Conservation (phyloP, 2,329 filamentous ascomycete genomes). For the Hansfordia pulvinata region DNA sequence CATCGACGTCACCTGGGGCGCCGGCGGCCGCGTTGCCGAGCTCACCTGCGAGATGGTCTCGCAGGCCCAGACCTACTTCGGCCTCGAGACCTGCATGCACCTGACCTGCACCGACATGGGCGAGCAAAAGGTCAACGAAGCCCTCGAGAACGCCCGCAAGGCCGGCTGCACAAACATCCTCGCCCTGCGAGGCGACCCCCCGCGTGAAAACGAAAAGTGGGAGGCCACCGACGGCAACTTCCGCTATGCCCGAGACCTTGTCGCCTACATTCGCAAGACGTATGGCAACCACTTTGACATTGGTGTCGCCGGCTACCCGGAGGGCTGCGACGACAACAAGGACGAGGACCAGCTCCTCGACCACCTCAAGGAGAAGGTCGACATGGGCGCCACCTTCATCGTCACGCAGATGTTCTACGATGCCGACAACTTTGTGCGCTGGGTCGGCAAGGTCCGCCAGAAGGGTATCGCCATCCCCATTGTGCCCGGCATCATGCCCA, state of each 20-base stretch:
- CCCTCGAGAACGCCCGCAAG: slow-evolving; percentile 78
- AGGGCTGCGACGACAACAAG: slow-evolving; percentile 87
- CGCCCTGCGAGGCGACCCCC: slow-evolving; percentile 84
- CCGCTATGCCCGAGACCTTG: slow-evolving; percentile 83
- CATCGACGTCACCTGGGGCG: slow-evolving; percentile 97
- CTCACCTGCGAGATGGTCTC: slow-evolving; percentile 96
- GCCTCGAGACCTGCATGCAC: slow-evolving; percentile 97
- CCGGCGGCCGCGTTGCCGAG: slow-evolving; percentile 79
- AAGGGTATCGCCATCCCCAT: slow-evolving; percentile 76
- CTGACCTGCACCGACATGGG: slow-evolving; percentile 98
- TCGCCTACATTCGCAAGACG: slow-evolving; percentile 56
- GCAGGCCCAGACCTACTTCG: slow-evolving; percentile 88
- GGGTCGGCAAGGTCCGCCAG: slow-evolving; percentile 76
- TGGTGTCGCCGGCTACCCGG: slow-evolving; percentile 90
- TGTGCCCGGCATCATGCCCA: slow-evolving; percentile 85
- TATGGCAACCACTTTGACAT: slow-evolving; percentile 94
- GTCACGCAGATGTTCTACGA: slow-evolving; percentile 99
- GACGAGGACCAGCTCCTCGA: slow-evolving; percentile 75
- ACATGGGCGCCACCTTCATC: slow-evolving; percentile 84
- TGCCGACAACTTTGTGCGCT: slow-evolving; percentile 83
- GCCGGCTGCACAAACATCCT: slow-evolving; percentile 96
- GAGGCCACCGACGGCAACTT: slow-evolving; percentile 77
- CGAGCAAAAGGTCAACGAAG: slow-evolving; percentile 77
- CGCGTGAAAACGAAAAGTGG: slow-evolving; percentile 89
- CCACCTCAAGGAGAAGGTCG: slow-evolving; percentile 93